These are phyloP conservation scores for Oryza rufipogon DNA, from an alignment of 176 grass and related monocot species.

Conservation along the genomic window DNA sequence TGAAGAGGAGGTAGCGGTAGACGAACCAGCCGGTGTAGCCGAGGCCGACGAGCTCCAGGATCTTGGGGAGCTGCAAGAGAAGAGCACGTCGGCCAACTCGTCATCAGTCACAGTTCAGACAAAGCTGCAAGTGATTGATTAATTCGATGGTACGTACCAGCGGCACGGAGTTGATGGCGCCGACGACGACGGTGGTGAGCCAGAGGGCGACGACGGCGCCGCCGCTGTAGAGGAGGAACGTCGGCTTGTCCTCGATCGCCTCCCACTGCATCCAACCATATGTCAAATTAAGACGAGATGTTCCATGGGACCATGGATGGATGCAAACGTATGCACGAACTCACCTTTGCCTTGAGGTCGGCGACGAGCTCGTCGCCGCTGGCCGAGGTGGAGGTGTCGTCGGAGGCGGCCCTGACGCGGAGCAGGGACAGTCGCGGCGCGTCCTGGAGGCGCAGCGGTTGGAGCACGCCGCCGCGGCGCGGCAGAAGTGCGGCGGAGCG, in stretches of 20 bases:
- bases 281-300: neutral
- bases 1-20: constrained; percentile 99
- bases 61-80: constrained; percentile 75
- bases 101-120: neutral
- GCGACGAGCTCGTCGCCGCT: constrained; percentile 67
- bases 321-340: constrained; percentile 5
- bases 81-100: neutral
- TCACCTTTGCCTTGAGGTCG: constrained; percentile 79
- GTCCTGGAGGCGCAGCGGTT: constrained; percentile 58
- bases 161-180: constrained; percentile 90
- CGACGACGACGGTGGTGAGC: constrained; percentile 85
- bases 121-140: neutral
- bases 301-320: too few relatives aligned
- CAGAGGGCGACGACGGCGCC: constrained; percentile 82
- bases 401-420: constrained; percentile 67
- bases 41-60: constrained; percentile 91
- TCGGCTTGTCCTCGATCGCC: constrained; percentile 90
- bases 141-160: constrained; percentile 55
- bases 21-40: constrained; percentile 99
- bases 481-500: constrained; percentile 44
- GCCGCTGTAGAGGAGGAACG: constrained; percentile 88
- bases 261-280: constrained; percentile 71
- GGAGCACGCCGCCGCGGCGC: constrained; percentile 38
- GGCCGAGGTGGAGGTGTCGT: constrained; percentile 67
- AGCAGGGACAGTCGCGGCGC: constrained; percentile 64